phyloP scores from a whole-genome alignment of 257 asterid genomes.

The Nicotiana tomentosiformis region DNA sequence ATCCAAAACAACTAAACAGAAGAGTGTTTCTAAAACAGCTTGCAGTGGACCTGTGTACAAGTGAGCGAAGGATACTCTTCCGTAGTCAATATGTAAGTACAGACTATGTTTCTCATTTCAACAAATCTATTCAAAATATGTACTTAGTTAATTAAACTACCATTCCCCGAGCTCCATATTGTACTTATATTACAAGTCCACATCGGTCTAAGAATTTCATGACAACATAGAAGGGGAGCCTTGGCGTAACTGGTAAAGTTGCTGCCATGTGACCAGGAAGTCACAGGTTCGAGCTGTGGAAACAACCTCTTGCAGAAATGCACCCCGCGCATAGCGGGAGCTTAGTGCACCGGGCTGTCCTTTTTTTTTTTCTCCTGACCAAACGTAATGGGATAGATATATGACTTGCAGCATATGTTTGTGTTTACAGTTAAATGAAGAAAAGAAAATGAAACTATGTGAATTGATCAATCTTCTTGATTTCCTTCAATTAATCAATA shows the following conservation, averaged over 20 bases:
- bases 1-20: slow-evolving; percentile 81
- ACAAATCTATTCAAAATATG: background rate
- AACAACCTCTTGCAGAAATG: no score
- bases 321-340: no score
- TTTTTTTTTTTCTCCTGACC: no score
- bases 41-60: slow-evolving; percentile 79
- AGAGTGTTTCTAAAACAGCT: slow-evolving; percentile 83
- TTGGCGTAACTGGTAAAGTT: no score
- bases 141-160: background rate
- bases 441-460: background rate
- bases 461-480: background rate
- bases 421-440: background rate
- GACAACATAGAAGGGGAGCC: background rate
- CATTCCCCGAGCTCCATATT: background rate
- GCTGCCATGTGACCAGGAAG: no score
- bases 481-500: background rate
- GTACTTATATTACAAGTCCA: background rate
- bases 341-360: no score
- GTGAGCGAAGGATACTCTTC: slow-evolving; percentile 75
- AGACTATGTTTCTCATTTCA: background rate
- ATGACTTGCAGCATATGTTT: no score
- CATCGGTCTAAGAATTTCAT: background rate
- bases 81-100: slow-evolving; percentile 88
- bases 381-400: no score
- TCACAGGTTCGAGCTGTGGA: no score